Evolutionary conservation across 2,329 filamentous ascomycete species (phyloP), one percentile per base, ranked within the genome.

Genomic region (Fusarium redolens): DNA sequence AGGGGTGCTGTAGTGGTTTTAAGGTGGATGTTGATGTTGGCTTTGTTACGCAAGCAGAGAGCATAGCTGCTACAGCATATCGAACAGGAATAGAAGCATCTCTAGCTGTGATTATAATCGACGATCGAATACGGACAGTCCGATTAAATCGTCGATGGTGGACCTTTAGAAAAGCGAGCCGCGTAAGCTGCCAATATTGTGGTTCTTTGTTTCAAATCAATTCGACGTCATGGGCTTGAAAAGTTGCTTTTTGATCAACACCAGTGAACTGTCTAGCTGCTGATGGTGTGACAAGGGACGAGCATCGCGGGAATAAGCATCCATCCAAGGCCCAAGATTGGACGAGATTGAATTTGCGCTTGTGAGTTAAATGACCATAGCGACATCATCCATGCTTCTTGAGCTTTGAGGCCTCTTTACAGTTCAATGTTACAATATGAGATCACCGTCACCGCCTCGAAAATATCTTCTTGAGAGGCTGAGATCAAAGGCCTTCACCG

Each of bases 221-320:
- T 43, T 68, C 65, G 61, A 77, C 70, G 73, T 77, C 74, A 77
- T 77, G 63, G 61, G 35, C 44, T 56, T 70, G 52, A 50, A 56
- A 41, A 47, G 48, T 41, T 41, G 43, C 54, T 54, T 70, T 70
- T 58, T 48, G 61, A 76, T 74, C 74, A 75, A 54, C 72, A 77
- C 38, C 60, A 66, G 60, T 50, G 31, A 35, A 67, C 48, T 35
- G 43, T 44, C 28, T 31, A 43, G 37, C 47, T 41, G 10, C n/a
- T 45, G 18, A 74, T 77, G 68, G 69, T 77, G 75, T 73, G 70
- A 75, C 75, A 63, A 74, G 73, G 61, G 48, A 63, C 52, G 55
- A 62, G 55, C 33, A 38, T 63, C 45, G 60, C 64, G 75, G 73
- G 75, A 77, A 76, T 77, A 77, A 76, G 55, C 65, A 60, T 44